Base-by-base conservation (phyloP, 371 early-diverging fungal species). In the Syncephalastrum racemosum region DNA sequence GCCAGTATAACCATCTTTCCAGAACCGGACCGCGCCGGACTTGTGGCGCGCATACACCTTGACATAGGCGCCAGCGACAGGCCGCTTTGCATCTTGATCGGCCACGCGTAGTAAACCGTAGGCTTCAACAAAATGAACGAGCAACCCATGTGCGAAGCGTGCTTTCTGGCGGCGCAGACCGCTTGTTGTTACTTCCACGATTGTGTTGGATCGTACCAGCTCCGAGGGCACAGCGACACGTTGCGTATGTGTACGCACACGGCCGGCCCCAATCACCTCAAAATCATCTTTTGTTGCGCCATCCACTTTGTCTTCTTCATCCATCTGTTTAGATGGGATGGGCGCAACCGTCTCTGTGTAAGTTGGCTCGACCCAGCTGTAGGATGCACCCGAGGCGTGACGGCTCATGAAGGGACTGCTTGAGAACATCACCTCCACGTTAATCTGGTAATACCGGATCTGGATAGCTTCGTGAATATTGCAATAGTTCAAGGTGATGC, bases 1-100 rank as follows among this genome's bases (percentile, higher is more conserved):
- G 20, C 79, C 81, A 18, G 84, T 85, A 52, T 85, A 82, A 4
- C 84, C 86, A 51, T 85, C 86, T 52, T 82, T 83, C 84, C 84
- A 85, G 56, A 84, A 85, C 8, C 66, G 42, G 4, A 62, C 67
- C 23, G 39, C 27, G 1, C 63, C 66, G 23, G 18, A 46, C 53
- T 79, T 80, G 53, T 73, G 25, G 20, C 70, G 67, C 15, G 73
- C 82, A 57, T 85, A 85, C 0, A 83, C 83, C 59, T 85, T 85
- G 23, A 85, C 77, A 62, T 85, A 85, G 6, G 68, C 79, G 2
- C 82, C 82, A 12, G 75, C 72, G 31, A 82, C 56, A 40, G 83
- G 77, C 15, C 67, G 61, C 31, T 67, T 56, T 13, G 60, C 56
- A 16, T 53, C 39, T 45, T 71, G 65, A 42, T 69, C 61, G 23